Evolutionary conservation across 2,329 filamentous ascomycete genomes (phyloP).

Genomic region (Cladorrhinum sp.): DNA sequence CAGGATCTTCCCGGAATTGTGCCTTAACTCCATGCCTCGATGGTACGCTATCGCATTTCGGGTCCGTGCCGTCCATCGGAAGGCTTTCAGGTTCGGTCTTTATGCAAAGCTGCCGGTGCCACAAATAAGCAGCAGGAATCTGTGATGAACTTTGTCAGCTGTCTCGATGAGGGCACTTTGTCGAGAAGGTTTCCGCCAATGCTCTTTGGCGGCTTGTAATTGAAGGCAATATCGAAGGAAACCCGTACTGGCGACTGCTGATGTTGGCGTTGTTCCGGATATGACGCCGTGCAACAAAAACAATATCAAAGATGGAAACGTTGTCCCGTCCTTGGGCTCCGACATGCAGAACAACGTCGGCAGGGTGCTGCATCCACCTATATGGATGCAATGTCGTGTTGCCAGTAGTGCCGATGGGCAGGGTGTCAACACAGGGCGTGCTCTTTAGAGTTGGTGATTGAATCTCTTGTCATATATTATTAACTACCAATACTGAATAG

Average conservation of each 20-base stretch:
- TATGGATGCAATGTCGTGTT: no score
- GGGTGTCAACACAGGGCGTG: no score
- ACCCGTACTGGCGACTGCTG: no score
- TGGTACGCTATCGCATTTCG: not conserved
- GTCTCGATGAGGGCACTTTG: not conserved
- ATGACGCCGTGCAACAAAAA: not conserved
- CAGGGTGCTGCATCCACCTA: no score
- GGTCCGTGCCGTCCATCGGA: conserved; percentile 6
- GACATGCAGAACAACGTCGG: not conserved
- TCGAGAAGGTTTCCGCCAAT: no score
- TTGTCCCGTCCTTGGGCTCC: not conserved
- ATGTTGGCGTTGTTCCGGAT: not conserved
- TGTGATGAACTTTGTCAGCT: not conserved
- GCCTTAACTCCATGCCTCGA: not conserved
- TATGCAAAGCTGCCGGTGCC: not conserved
- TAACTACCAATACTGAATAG: no score
- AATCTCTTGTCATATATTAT: no score
- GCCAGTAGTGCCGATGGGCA: no score
- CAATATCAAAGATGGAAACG: not conserved
- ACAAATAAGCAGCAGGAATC: not conserved
- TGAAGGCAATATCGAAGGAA: no score
- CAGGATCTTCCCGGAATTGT: conserved; percentile 1
- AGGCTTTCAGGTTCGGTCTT: conserved; percentile 5
- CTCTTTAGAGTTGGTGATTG: no score
- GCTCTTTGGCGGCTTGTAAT: no score